A percentile compares a stretch with the other conserved stretches of the same genome.
phyloP scores from a whole-genome alignment of 345 rosid genomes.

The Excoecaria cochinchinensis region DNA sequence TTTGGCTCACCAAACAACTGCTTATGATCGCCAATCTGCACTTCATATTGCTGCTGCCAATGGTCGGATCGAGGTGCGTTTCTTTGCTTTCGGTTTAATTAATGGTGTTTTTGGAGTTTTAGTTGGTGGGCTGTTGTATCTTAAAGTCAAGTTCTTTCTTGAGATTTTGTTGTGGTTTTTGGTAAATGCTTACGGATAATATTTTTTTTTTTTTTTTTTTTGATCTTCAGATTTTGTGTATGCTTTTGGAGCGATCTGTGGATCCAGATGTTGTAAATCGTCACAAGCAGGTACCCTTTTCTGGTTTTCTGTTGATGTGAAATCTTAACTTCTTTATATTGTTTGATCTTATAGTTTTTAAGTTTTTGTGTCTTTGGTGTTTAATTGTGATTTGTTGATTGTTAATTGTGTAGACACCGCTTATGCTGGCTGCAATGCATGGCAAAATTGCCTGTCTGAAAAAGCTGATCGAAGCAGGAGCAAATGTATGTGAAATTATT shows the following conservation, averaged over 20 bases:
- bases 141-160: not conserved
- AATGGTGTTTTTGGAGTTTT: constrained; percentile 5
- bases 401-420: constrained; percentile 65
- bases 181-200: constrained; percentile 22
- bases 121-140: not conserved
- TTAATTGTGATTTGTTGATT: constrained; percentile 19
- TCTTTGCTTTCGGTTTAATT: constrained; percentile 2
- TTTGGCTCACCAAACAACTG: constrained; percentile 51
- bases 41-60: constrained; percentile 94
- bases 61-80: constrained; percentile 92
- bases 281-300: constrained; percentile 69
- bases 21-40: constrained; percentile 79
- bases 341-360: not conserved
- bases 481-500: constrained; percentile 60
- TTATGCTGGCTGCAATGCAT: constrained; percentile 97
- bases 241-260: constrained; percentile 70
- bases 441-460: constrained; percentile 79
- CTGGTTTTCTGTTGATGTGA: constrained; percentile 1
- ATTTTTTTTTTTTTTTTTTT: constrained; percentile 1
- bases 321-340: not conserved
- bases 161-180: not conserved
- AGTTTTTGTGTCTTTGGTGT: not conserved
- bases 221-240: constrained; percentile 58
- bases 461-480: constrained; percentile 90
- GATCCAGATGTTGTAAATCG: constrained; percentile 86